Base-by-base conservation (phyloP, 2,329 filamentous ascomycete species). In the Cladosporium oxysporum region DNA sequence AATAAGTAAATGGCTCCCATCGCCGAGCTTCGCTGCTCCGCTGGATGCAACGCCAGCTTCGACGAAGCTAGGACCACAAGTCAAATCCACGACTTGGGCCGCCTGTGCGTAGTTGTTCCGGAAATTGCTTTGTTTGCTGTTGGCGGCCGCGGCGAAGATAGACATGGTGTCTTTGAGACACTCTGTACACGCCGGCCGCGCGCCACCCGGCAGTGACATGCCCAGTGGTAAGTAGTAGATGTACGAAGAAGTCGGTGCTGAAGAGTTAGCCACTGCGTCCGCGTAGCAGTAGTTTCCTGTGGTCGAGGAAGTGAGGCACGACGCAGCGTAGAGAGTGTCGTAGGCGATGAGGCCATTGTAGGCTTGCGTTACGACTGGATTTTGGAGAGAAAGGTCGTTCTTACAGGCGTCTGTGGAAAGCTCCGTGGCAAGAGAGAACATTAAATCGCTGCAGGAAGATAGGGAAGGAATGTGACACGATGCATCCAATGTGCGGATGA, bases 181-280 rank as follows among this genome's bases (percentile, higher is more conserved):
- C 49, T 81, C 80, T 71, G 86, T 89, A 81, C 95, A 99, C 0
- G 81, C 87, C 0, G 93, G 91, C n/a, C 83, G 82, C 29, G 88
- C 86, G 26, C 85, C 85, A 16, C 82, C 83, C 0, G 91, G 91
- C 14, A 97, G 80, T 0, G 83, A 78, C 49, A 88, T 84, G 66
- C 95, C 95, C 64, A 96, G 84, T 0, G 93, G 91, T 3, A 98
- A 82, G 73, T 90, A 94, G 80, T 97, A 99, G 41, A 95, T 84
- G 74, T 93, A 94, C 37, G 87, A 85, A 76, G 95, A 90, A 35
- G 88, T 86, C 0, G 90, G 83, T 10, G 86, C 89, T 26, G 87
- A 85, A 6, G 81, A 76, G 78, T 97, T 96, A 58, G 91, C 92
- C 67, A 93, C 88, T 59, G 94, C 92, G 71, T 91, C 90, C 70